These are phyloP conservation scores for Raphanus raphanistrum DNA, from an alignment of 345 rosid genomes.

Conservation along the genomic window DNA sequence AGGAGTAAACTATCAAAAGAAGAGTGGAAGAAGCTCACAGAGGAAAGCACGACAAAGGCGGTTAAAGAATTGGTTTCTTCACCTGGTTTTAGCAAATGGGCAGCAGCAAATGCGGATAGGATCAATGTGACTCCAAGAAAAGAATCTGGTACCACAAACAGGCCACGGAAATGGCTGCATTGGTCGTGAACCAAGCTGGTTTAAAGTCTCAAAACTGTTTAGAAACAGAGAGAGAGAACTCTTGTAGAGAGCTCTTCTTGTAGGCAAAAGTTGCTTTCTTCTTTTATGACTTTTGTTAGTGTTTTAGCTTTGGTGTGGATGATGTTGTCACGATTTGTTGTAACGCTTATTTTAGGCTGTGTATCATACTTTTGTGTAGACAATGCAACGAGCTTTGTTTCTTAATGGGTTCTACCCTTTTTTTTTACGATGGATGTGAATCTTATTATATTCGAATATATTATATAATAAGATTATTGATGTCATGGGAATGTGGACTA, in stretches of 20 bases:
- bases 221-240: constrained; percentile 12
- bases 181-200: constrained; percentile 40
- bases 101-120: constrained; percentile 70
- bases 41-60: constrained; percentile 61
- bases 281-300: constrained; percentile 20
- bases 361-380: constrained; percentile 31
- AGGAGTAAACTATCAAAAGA: constrained; percentile 59
- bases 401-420: not conserved
- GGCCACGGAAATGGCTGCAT: constrained; percentile 50
- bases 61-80: constrained; percentile 72
- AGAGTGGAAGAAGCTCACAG: constrained; percentile 61
- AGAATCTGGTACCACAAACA: constrained; percentile 27
- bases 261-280: constrained; percentile 26
- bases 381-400: constrained; percentile 18
- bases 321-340: constrained; percentile 22
- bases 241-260: not conserved
- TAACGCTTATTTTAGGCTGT: constrained; percentile 15
- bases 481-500: constrained; percentile 25
- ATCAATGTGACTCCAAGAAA: constrained; percentile 60
- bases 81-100: constrained; percentile 85
- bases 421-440: not conserved
- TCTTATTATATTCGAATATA: not conserved
- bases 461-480: constrained; percentile 1
- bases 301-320: constrained; percentile 21
- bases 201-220: not conserved